These are phyloP conservation scores for Pseudogymnoascus sp. DNA, from an alignment of 2,329 filamentous ascomycete species.

Conservation along the genomic window DNA sequence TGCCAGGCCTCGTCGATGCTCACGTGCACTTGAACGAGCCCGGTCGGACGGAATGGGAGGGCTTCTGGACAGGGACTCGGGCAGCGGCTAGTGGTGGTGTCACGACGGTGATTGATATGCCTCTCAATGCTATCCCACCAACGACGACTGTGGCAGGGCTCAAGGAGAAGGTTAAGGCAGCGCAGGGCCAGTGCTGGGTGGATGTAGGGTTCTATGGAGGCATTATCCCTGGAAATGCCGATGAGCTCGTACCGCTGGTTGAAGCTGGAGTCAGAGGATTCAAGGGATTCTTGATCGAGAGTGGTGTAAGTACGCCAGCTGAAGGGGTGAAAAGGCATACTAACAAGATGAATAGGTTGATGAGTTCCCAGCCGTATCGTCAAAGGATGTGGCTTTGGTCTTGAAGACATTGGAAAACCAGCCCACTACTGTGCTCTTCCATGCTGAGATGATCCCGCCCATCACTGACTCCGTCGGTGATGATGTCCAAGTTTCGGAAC, in stretches of 20 bases:
- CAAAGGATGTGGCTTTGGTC: constrained; percentile 67
- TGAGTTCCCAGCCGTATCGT: constrained; percentile 87
- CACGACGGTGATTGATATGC: constrained; percentile 97
- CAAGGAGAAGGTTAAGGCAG: constrained; percentile 76
- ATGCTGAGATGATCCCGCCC: constrained; percentile 96
- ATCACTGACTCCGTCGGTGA: constrained; percentile 73
- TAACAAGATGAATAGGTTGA: constrained; percentile 54
- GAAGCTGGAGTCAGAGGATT: constrained; percentile 85
- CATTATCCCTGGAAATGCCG: constrained; percentile 79
- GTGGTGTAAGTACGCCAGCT: constrained; percentile 57
- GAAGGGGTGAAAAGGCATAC: background rate
- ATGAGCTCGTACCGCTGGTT: constrained; percentile 71
- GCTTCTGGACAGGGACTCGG: constrained; percentile 88
- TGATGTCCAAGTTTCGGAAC: constrained; percentile 58
- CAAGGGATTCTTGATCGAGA: constrained; percentile 96
- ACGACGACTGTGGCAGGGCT: constrained; percentile 82
- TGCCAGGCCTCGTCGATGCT: constrained; percentile 90
- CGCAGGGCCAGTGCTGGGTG: constrained; percentile 86
- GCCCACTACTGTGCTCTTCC: constrained; percentile 94
- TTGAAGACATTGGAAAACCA: constrained; percentile 73
- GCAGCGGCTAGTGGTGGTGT: constrained; percentile 93
- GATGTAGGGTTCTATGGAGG: constrained; percentile 98
- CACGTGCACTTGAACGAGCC: constrained; percentile 98
- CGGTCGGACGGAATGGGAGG: constrained; percentile 95
- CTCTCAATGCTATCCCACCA: constrained; percentile 89